phyloP scores from a whole-genome alignment of 306 rosid genomes.

The peach (Prunus persica) region Prunus_persica_NCBIv2 NC_034012.1:2682001-2682500 shows the following conservation, averaged over 20 bases:
- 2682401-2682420: slow-evolving; percentile 57
- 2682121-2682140: slow-evolving; percentile 67
- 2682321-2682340: background rate
- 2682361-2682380: background rate
- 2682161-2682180: background rate
- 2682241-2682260: slow-evolving; percentile 24
- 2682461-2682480: slow-evolving; percentile 48
- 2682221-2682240: slow-evolving; percentile 59
- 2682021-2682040: slow-evolving; percentile 25
- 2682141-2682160: background rate
- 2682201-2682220: slow-evolving; percentile 26
- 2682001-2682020: background rate
- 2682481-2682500: slow-evolving; percentile 58
- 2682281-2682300: slow-evolving; percentile 64
- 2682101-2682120: slow-evolving; percentile 53
- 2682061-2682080: slow-evolving; percentile 40
- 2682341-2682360: background rate
- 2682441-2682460: slow-evolving; percentile 28
- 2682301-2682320: slow-evolving; percentile 10
- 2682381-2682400: slow-evolving; percentile 44
- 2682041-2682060: slow-evolving; percentile 39
- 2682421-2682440: slow-evolving; percentile 32
- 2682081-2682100: slow-evolving; percentile 43
- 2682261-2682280: slow-evolving; percentile 27
- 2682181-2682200: slow-evolving; percentile 15